Evolutionary conservation across 2,329 filamentous ascomycete species (phyloP), one percentile per base, ranked within the genome.

Genomic region (Phyllachora maydis): DNA sequence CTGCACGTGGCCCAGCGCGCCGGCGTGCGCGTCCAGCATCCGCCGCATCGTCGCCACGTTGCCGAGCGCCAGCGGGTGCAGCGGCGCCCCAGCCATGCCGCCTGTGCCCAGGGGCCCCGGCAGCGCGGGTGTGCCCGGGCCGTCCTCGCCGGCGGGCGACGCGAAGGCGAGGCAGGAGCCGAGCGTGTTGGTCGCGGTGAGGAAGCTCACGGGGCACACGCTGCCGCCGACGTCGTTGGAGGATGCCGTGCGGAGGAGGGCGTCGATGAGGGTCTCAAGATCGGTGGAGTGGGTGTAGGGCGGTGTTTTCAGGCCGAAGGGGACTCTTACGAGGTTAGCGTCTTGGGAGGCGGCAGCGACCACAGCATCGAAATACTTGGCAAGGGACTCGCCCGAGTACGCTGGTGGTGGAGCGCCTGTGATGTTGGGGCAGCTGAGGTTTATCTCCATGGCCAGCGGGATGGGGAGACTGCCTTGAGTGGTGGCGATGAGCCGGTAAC

Each of bases 341-440:
- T n/a, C n/a, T 1, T 13, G 16, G 2, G 14, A 19, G 3, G 15
- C 19, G 2, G 14, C 31, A 8, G 23, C 12, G 11, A 6, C 24
- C 5, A 54, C 45, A 3, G 40, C 30, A 0, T 34, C 31, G 2
- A 83, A 46, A 30, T 78, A 81, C 4, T 45, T 42, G 0, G 40
- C 31, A 3, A 83, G 40, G 0, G 56, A 49, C 0, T 33, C 32
- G 0, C 50, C 43, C 6, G 62, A 56, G 40, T 82, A 83, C 0
- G 76, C 76, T 5, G 76, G 74, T 1, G 77, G 77, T 1, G 75
- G 68, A 22, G 60, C 59, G 11, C 51, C 49, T 0, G 60, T 54
- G 23, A 83, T 82, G 36, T 85, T 83, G 0, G 77, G 77, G 34
- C 77, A 83, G 16, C 65, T 74, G 15, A 83, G 60, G 39, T 85